Percentiles rank a stretch among this genome's conserved stretches.
These are phyloP conservation scores for Apophysomyces trapeziformis DNA, from an alignment of 371 early-diverging fungal species.

Conservation along the genomic window DNA sequence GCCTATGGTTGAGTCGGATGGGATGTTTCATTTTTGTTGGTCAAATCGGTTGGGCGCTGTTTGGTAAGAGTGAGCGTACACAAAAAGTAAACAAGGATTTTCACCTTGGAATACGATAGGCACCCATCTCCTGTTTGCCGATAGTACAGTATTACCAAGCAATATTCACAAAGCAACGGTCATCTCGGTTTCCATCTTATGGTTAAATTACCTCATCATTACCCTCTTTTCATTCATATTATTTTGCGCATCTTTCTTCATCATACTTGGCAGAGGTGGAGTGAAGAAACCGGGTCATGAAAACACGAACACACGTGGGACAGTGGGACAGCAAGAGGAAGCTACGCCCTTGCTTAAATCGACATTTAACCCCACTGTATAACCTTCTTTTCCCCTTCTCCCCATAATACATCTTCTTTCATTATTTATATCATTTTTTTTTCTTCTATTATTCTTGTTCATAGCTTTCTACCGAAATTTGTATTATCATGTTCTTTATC, in stretches of 20 bases:
- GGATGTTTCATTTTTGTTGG: conserved; percentile 33
- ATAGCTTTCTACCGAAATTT: conserved; percentile 13
- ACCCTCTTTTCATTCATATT: conserved; percentile 35
- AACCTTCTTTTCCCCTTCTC: neutral
- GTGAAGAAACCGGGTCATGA: neutral
- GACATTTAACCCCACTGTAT: conserved; percentile 13
- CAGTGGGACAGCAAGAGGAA: conserved; percentile 19
- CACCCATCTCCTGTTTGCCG: conserved; percentile 23
- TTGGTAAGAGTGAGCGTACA: conserved; percentile 25
- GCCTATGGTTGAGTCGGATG: conserved; percentile 33
- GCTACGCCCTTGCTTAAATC: conserved; percentile 24
- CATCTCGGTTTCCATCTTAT: conserved; percentile 30
- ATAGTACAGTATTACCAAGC: conserved; percentile 12
- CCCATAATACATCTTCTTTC: conserved; percentile 8
- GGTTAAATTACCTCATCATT: conserved; percentile 36
- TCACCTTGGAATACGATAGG: conserved; percentile 17
- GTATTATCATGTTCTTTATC: conserved; percentile 16
- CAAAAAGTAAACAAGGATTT: conserved; percentile 1
- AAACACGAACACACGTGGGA: conserved; percentile 4
- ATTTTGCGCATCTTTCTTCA: conserved; percentile 39
- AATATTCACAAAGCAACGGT: conserved; percentile 20
- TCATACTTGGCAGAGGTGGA: conserved; percentile 28
- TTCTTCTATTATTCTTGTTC: conserved; percentile 3
- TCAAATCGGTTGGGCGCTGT: conserved; percentile 35
- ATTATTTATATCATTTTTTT: conserved; percentile 13